A percentile compares a stretch with the other conserved stretches of the same genome.
Evolutionary conservation across 495 filamentous ascomycete species (phyloP).

Genomic region (Immersiella caudata): DNA sequence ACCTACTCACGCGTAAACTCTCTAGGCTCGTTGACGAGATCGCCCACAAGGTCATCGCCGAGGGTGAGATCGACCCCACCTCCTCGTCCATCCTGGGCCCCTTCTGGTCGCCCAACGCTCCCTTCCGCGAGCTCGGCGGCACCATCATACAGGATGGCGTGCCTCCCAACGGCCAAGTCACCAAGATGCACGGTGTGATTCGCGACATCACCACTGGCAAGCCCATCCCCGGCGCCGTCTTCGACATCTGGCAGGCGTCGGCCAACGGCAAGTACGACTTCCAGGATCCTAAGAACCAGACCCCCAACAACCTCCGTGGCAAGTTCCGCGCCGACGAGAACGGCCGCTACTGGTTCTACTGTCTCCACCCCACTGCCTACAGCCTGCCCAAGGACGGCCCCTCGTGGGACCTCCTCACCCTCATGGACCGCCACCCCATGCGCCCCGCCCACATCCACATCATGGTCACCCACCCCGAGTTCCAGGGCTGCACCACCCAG

Average conservation of each 20-base stretch:
- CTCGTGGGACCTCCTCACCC: constrained; percentile 65
- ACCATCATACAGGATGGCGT: constrained; percentile 70
- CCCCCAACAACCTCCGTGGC: constrained; percentile 79
- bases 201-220: constrained; percentile 71
- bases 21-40: constrained; percentile 80
- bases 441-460: constrained; percentile 86
- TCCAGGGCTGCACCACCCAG: constrained; percentile 73
- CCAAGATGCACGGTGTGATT: constrained; percentile 76
- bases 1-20: constrained; percentile 1
- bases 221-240: constrained; percentile 69
- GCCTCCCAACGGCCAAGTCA: constrained; percentile 61
- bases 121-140: constrained; percentile 71
- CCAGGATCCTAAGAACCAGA: constrained; percentile 77
- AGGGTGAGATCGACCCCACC: constrained; percentile 69
- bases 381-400: constrained; percentile 75
- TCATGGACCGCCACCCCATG: constrained; percentile 82
- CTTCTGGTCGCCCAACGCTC: constrained; percentile 85
- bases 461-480: constrained; percentile 61
- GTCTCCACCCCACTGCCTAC: constrained; percentile 80
- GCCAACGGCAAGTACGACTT: constrained; percentile 89
- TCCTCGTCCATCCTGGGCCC: constrained; percentile 83
- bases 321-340: constrained; percentile 79
- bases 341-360: constrained; percentile 79
- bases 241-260: constrained; percentile 86
- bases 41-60: constrained; percentile 76